Conservation (phyloP, 2,329 filamentous ascomycete genomes). For the Dryadomyces sulphureus region DNA sequence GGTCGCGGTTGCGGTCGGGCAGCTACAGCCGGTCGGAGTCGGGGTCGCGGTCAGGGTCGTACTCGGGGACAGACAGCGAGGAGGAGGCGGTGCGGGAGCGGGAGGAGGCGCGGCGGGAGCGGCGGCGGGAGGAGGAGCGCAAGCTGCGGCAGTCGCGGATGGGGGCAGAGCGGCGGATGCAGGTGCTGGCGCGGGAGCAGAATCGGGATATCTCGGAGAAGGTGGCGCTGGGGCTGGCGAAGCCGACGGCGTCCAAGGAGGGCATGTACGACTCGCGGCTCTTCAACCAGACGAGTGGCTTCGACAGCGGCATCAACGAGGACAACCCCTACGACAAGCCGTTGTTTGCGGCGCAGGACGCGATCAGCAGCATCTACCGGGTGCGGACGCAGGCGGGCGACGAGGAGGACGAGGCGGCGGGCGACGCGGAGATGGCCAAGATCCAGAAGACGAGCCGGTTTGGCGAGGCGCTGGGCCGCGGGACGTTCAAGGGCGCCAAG, state of each 20-base stretch:
- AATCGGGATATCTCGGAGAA: constrained; percentile 96
- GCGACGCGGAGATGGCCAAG: constrained; percentile 70
- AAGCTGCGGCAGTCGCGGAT: constrained; percentile 88
- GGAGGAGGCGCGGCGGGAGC: constrained; percentile 63
- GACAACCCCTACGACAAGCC: constrained; percentile 97
- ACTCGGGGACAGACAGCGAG: constrained; percentile 39
- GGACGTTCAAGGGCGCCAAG: constrained; percentile 78
- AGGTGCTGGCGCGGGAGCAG: constrained; percentile 88
- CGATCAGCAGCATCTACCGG: constrained; percentile 85
- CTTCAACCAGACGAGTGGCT: constrained; percentile 88
- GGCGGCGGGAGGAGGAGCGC: constrained; percentile 67
- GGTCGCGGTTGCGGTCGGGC: constrained; percentile 24
- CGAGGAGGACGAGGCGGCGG: constrained; percentile 62
- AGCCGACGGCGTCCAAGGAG: constrained; percentile 82
- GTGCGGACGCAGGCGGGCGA: constrained; percentile 61
- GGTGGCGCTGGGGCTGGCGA: constrained; percentile 84
- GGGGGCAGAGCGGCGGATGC: constrained; percentile 81
- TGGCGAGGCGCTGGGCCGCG: constrained; percentile 69
- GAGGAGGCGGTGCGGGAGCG: constrained; percentile 61
- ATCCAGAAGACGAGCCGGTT: constrained; percentile 80
- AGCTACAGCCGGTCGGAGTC: constrained; percentile 16
- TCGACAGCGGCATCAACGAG: constrained; percentile 88
- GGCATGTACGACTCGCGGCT: constrained; percentile 94
- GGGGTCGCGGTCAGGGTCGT: constrained; percentile 25
- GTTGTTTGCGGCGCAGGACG: constrained; percentile 88